A percentile compares a stretch with the other conserved stretches of the same genome.
These are phyloP conservation scores for Macrophomina pseudophaseolina DNA, from an alignment of 2,329 filamentous ascomycete species.

Conservation along the genomic window DNA sequence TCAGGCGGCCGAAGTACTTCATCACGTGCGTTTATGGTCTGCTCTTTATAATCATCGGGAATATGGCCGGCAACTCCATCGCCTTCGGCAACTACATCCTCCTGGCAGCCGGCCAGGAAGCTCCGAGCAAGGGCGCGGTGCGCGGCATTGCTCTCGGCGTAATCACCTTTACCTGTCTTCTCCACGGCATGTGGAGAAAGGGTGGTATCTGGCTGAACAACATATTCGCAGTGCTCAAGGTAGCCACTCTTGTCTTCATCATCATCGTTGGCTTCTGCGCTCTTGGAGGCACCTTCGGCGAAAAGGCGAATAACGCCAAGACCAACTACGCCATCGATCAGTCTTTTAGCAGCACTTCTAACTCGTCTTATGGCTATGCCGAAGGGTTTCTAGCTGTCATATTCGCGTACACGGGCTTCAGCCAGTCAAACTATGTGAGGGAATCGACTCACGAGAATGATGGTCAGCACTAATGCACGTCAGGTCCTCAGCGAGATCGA, in stretches of 20 bases:
- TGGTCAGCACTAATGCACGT: not conserved
- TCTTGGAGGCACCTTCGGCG: conserved; percentile 16
- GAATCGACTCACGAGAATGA: too few species aligned
- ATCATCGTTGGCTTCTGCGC: conserved; percentile 45
- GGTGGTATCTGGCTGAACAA: conserved; percentile 60
- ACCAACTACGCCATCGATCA: conserved; percentile 36
- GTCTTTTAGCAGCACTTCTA: conserved; percentile 31
- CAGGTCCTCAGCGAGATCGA: conserved; percentile 44
- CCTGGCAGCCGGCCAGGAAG: conserved; percentile 39
- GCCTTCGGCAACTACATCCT: conserved; percentile 51
- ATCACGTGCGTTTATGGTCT: conserved; percentile 54
- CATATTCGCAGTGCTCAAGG: conserved; percentile 56
- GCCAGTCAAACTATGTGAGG: conserved; percentile 42
- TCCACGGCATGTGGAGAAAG: conserved; percentile 55
- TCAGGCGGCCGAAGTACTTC: conserved; percentile 40
- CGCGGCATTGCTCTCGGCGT: conserved; percentile 56
- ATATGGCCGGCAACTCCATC: conserved; percentile 57
- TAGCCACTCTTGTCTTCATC: conserved; percentile 55
- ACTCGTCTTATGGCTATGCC: conserved; percentile 39
- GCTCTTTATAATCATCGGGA: conserved; percentile 54
- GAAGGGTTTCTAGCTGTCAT: conserved; percentile 53
- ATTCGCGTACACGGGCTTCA: conserved; percentile 48
- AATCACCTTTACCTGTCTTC: conserved; percentile 52
- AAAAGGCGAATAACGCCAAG: conserved; percentile 29
- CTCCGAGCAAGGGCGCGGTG: conserved; percentile 40